Percentiles rank a stretch among this genome's conserved stretches.
Evolutionary conservation across 768 basidiomycete genomes (phyloP).

Genomic region (Leucocoprinus sp.): DNA sequence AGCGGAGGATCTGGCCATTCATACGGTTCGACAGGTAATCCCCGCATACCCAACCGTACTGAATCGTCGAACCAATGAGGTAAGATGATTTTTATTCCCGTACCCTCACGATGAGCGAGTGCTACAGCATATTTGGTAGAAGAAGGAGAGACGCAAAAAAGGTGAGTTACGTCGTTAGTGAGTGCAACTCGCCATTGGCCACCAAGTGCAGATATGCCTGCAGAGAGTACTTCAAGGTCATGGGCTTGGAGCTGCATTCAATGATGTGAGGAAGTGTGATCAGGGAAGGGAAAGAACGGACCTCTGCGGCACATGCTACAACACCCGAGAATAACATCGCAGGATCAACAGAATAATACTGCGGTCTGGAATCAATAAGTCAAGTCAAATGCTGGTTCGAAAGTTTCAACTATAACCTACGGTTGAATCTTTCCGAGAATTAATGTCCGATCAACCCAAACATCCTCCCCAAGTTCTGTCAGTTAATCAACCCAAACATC

Average conservation of each 20-base stretch:
- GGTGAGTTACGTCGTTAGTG: conserved; percentile 82
- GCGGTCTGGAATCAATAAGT: conserved; percentile 25
- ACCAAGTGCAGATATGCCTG: conserved; percentile 66
- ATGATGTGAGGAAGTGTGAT: background rate
- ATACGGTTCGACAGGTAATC: conserved; percentile 46
- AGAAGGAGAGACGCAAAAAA: conserved; percentile 52
- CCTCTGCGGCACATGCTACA: conserved; percentile 63
- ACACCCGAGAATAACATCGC: conserved; percentile 77
- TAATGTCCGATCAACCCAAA: conserved; percentile 67
- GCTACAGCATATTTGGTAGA: conserved; percentile 46
- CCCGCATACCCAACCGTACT: conserved; percentile 44
- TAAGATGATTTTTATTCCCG: conserved; percentile 60
- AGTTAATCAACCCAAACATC: background rate
- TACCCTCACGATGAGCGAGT: conserved; percentile 50
- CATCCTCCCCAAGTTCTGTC: conserved; percentile 27
- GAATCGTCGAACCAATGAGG: conserved; percentile 92
- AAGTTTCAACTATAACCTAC: conserved; percentile 27
- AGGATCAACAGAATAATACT: conserved; percentile 72
- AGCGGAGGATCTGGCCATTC: conserved; percentile 68
- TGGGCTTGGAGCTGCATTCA: conserved; percentile 40
- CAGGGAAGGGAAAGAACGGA: conserved; percentile 20
- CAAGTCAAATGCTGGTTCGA: no score
- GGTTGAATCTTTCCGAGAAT: conserved; percentile 49
- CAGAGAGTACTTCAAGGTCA: conserved; percentile 68
- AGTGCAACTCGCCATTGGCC: conserved; percentile 74